Evolutionary conservation across 805 yeast species (phyloP), one percentile per base, ranked within the genome.

Genomic region (Monosporozyma yasuniensis): DNA sequence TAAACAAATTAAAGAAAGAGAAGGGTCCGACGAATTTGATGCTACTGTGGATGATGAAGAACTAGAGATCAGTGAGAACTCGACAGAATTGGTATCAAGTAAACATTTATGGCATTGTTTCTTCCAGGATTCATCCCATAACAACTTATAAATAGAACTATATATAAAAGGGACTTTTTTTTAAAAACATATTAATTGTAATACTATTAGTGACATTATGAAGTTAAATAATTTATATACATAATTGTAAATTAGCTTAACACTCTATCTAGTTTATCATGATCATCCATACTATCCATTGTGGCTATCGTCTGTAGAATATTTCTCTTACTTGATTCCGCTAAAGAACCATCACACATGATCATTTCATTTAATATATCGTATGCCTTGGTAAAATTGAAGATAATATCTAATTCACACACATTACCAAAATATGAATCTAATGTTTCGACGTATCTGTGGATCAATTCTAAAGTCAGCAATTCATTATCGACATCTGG

Each of bases 371-470:
- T 96, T 55, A 93, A 72, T 11, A 93, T 84, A 67, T 87, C 86
- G 66, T 93, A 93, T 0, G 98, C 97, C 63, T 87, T 85, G 58
- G 86, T 87, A 70, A 93, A 93, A 61, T 95, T 93, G 77, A 93
- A 93, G 46, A 93, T 93, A 54, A 93, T 93, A 69, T 93, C 99
- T 60, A 93, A 73, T 66, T 93, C 99, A 69, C 97, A 89, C 16
- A 93, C 99, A 61, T 88, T 91, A 11, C 96, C 97, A 64, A 87
- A 93, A 52, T 89, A 81, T 58, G 85, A 84, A 72, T 93, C 99
- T 96, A 93, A 88, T 56, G 87, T 89, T 66, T 93, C 99, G 39
- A 93, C 99, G 65, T 83, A 93, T 53, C 97, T 75, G 65, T 93
- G 99, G 47, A 93, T 83, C 16, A 85, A 72, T 61, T 93, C 99